Evolutionary conservation across 805 yeast genomes (phyloP).

Genomic region (Candida krabiensis): DNA sequence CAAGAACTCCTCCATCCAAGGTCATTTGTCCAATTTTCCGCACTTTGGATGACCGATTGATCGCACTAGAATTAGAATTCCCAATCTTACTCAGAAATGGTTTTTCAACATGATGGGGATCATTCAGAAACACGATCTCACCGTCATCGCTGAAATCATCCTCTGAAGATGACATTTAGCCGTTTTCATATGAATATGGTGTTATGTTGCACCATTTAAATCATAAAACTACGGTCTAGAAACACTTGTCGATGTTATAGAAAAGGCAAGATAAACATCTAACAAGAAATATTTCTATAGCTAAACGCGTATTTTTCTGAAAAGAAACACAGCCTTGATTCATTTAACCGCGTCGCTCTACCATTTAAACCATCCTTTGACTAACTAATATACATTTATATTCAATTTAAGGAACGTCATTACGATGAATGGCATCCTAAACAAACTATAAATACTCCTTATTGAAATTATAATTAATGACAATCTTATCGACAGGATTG

Average conservation of each 20-base stretch:
- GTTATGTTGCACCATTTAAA: no score
- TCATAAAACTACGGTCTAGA: no score
- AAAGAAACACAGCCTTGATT: slow-evolving; percentile 9
- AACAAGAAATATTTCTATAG: background rate
- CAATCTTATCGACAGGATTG: slow-evolving; percentile 30
- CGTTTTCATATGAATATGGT: no score
- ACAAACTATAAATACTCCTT: slow-evolving; percentile 22
- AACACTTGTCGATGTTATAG: no score
- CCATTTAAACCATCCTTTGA: no score
- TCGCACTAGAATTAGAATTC: slow-evolving; percentile 9
- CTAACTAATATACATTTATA: no score
- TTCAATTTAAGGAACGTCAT: no score
- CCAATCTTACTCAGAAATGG: background rate
- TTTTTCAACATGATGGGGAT: slow-evolving; percentile 1
- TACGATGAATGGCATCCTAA: no score
- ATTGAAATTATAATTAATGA: slow-evolving; percentile 31
- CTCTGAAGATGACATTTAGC: slow-evolving; percentile 14
- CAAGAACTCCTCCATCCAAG: slow-evolving; percentile 24
- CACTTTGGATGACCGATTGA: slow-evolving; percentile 20
- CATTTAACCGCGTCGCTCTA: no score
- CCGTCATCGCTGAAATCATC: slow-evolving; percentile 29
- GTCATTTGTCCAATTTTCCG: slow-evolving; percentile 23
- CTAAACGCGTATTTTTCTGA: slow-evolving; percentile 11
- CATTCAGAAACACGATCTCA: slow-evolving; percentile 18
- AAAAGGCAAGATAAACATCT: no score